Base-by-base conservation (phyloP, 495 filamentous ascomycete genomes). In the Aspergillus homomorphus region DNA sequence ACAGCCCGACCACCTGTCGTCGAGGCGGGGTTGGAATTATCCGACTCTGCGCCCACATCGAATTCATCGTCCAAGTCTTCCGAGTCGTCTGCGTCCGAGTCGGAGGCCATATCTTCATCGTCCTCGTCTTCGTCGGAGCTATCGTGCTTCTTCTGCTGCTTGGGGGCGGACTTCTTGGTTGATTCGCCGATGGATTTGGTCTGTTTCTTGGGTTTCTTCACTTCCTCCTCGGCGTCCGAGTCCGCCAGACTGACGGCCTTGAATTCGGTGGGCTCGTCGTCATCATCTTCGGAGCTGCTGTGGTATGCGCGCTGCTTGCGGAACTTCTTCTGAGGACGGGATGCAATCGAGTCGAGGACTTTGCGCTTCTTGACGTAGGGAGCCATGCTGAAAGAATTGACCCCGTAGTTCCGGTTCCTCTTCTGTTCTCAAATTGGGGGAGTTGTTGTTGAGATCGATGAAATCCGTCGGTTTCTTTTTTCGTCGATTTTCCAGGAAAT, bases 291-390 rank as follows among this genome's bases (percentile, higher is more conserved):
- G 56, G 87, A 89, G 65, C 83, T 84, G 78, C 87, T 90, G 81
- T 91, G 83, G 73, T 94, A 92, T 45, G 82, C 73, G 45, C 67
- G 73, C 62, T 88, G 82, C 73, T 88, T 85, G 65, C 84, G 86
- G 67, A 90, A 82, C 70, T 89, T 90, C 73, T 88, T 89, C 41
- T 75, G 73, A 3, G 86, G 85, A 20, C 80, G 75, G 33, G 78
- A 77, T 62, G 82, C 82, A 45, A 82, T 76, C 57, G 76, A 79
- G 24, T 86, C 79, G 43, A 82, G 78, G 53, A 81, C 74, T 71
- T 84, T 87, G 69, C 84, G 77, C 66, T 87, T 86, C 61, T 84
- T 85, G 15, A 45, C 41, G 1, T 74, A 73, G 22, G 74, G 73
- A 56, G 71, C 77, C 79, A 77, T 78, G 58, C 51, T 61, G 46